Conservation (phyloP, 2,329 filamentous ascomycete genomes). For the Hymenoscyphus albidus region DNA sequence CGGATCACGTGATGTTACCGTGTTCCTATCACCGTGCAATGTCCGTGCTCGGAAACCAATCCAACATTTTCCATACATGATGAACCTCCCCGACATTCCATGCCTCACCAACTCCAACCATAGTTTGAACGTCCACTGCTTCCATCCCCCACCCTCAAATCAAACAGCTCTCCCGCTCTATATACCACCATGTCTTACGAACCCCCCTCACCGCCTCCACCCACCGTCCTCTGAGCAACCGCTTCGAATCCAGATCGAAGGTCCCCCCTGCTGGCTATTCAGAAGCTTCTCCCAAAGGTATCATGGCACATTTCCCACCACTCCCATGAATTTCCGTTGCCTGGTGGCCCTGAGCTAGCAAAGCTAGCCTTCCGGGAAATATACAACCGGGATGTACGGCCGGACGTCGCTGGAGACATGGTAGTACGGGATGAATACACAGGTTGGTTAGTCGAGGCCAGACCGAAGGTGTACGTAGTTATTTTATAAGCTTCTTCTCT, state of each 20-base stretch:
- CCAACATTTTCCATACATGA: conserved; percentile 2
- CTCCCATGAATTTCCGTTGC: conserved; percentile 9
- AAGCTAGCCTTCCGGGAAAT: conserved; percentile 14
- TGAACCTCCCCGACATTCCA: conserved; percentile 14
- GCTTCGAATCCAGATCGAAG: conserved; percentile 16
- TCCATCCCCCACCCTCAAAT: conserved; percentile 16
- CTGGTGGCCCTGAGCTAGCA: conserved; percentile 12
- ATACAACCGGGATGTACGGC: conserved; percentile 12
- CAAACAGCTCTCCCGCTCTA: conserved; percentile 16
- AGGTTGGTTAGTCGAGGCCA: conserved; percentile 15
- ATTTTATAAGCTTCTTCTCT: conserved; percentile 5
- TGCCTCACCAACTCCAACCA: conserved; percentile 17
- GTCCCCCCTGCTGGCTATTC: conserved; percentile 15
- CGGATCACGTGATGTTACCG: no score
- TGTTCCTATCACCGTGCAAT: no score
- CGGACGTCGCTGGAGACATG: conserved; percentile 14
- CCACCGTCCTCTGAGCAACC: conserved; percentile 10
- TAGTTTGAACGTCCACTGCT: conserved; percentile 17
- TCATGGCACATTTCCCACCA: conserved; percentile 13
- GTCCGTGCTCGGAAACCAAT: background rate
- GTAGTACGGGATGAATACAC: conserved; percentile 17
- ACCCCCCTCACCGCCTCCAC: conserved; percentile 12
- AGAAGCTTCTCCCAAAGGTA: conserved; percentile 18
- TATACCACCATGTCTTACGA: conserved; percentile 12
- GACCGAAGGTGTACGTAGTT: conserved; percentile 4